phyloP scores from a whole-genome alignment of 495 filamentous ascomycete genomes.

The Penicillium silybi region DNA sequence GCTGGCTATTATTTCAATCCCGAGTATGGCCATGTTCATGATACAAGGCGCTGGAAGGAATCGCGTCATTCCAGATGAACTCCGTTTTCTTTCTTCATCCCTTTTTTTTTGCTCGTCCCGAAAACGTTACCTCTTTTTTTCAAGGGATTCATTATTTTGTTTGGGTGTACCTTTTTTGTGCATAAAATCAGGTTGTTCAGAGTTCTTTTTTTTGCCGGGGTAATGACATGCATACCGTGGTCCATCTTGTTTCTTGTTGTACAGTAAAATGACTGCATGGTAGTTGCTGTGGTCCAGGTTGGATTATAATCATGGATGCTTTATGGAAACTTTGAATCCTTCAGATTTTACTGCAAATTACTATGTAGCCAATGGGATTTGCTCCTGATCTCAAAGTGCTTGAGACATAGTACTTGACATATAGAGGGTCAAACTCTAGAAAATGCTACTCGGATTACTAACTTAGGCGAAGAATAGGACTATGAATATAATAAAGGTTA shows the following conservation, averaged over 20 bases:
- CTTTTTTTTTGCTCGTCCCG: conserved; percentile 9
- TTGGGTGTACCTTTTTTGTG: conserved; percentile 17
- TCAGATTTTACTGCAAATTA: not conserved
- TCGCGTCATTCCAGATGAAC: conserved; percentile 18
- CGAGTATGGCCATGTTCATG: conserved; percentile 1
- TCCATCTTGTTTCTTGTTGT: not conserved
- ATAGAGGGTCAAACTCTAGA: no score
- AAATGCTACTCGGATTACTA: no score
- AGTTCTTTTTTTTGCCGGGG: conserved; percentile 9
- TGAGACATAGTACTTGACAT: no score
- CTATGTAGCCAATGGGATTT: no score
- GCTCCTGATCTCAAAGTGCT: no score
- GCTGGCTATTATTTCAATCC: conserved; percentile 42
- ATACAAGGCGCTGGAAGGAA: conserved; percentile 4
- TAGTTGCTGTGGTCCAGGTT: not conserved
- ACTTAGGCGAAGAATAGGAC: no score
- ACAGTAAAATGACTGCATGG: not conserved
- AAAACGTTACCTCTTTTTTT: not conserved
- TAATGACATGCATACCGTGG: conserved; percentile 14
- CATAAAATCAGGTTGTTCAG: conserved; percentile 12
- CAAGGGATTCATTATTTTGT: not conserved
- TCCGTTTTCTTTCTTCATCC: conserved; percentile 2
- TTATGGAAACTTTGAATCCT: not conserved
- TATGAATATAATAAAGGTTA: no score
- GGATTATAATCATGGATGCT: not conserved